Evolutionary conservation across 2,329 filamentous ascomycete genomes (phyloP).

Genomic region (Zymoseptoria tritici): DNA sequence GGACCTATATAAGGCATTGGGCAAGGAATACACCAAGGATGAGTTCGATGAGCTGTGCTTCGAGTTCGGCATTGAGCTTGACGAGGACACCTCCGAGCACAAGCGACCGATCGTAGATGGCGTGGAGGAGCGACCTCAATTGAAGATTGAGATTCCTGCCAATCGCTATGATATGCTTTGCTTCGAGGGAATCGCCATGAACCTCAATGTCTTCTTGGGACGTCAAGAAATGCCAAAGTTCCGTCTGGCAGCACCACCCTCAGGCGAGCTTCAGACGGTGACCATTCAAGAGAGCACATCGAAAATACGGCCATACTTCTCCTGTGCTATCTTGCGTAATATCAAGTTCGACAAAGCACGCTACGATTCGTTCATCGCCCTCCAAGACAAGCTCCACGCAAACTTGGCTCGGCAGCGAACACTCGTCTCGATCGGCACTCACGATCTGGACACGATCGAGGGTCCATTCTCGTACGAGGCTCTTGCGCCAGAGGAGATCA

Average conservation of each 20-base stretch:
- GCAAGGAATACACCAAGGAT: constrained; percentile 82
- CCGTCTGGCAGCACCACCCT: constrained; percentile 62
- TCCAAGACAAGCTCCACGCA: constrained; percentile 97
- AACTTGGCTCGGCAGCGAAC: constrained; percentile 91
- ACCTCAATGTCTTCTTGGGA: constrained; percentile 89
- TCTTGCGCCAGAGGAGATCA: constrained; percentile 81
- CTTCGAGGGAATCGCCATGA: constrained; percentile 92
- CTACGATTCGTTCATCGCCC: constrained; percentile 94
- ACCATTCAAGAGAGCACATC: constrained; percentile 60
- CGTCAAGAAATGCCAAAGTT: constrained; percentile 72
- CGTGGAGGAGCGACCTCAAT: constrained; percentile 77
- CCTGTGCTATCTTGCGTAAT: constrained; percentile 80
- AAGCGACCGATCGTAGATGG: constrained; percentile 68
- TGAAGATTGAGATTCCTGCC: constrained; percentile 97
- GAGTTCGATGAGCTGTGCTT: constrained; percentile 98
- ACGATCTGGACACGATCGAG: constrained; percentile 87
- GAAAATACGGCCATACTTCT: constrained; percentile 77
- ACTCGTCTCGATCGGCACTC: constrained; percentile 92
- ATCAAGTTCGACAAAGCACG: constrained; percentile 84
- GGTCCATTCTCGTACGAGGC: constrained; percentile 97
- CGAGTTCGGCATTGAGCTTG: constrained; percentile 96
- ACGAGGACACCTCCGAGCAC: constrained; percentile 81
- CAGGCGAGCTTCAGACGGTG: constrained; percentile 70
- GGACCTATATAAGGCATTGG: constrained; percentile 86
- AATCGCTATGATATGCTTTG: constrained; percentile 91